These are phyloP conservation scores for Fraxinus platypoda DNA, from an alignment of 305 asterid species.

Conservation along the genomic window DNA sequence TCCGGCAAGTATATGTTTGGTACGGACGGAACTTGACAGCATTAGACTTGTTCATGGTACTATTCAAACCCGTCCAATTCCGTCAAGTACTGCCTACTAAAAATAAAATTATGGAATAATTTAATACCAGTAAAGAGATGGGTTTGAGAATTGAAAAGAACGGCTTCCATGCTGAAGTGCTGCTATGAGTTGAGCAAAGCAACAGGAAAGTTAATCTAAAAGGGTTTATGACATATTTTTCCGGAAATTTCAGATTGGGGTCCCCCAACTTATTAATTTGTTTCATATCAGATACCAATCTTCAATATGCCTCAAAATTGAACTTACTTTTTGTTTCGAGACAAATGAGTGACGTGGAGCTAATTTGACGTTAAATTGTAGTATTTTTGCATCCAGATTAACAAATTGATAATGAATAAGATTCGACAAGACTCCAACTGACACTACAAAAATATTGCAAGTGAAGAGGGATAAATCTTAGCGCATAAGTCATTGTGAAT, in stretches of 20 bases:
- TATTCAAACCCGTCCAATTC: neutral
- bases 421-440: neutral
- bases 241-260: neutral
- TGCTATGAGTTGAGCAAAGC: neutral
- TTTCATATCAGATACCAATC: neutral
- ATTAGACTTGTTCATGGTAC: neutral
- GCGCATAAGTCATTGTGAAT: neutral
- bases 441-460: neutral
- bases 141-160: slow-evolving; percentile 46
- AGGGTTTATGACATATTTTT: neutral
- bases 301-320: neutral
- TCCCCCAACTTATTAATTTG: neutral
- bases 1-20: neutral
- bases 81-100: neutral
- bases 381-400: too few relatives aligned
- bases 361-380: neutral
- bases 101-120: neutral
- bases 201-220: slow-evolving; percentile 9
- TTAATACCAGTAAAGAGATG: slow-evolving; percentile 27
- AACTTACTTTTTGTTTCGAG: neutral
- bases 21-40: neutral
- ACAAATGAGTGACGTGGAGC: neutral
- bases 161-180: slow-evolving; percentile 54
- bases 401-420: neutral
- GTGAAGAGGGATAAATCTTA: neutral